phyloP scores from a whole-genome alignment of 495 filamentous ascomycete genomes.

The Hypomontagnella submonticulosa region DNA sequence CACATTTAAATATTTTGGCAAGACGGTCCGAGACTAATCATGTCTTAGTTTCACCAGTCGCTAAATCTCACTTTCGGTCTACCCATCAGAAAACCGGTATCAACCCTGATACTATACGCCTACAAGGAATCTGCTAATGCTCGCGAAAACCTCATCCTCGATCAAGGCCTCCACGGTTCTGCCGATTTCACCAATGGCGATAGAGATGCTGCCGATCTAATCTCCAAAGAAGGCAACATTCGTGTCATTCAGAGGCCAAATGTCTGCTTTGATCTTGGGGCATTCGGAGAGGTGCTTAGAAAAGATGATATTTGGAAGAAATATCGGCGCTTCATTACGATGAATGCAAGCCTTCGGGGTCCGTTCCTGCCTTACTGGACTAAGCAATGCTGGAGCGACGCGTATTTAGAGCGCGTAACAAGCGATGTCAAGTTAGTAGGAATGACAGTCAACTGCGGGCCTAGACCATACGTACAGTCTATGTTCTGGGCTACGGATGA shows the following conservation, averaged over 20 bases:
- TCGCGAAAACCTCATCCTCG: constrained; percentile 44
- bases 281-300: constrained; percentile 44
- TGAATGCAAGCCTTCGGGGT: constrained; percentile 52
- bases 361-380: constrained; percentile 49
- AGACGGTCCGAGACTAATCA: background rate
- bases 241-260: constrained; percentile 42
- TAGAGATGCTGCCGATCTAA: constrained; percentile 28
- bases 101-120: constrained; percentile 43
- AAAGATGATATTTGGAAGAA: constrained; percentile 41
- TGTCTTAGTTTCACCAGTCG: constrained; percentile 7
- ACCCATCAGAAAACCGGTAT: background rate
- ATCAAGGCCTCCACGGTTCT: constrained; percentile 42
- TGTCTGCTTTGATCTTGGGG: constrained; percentile 50
- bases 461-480: constrained; percentile 47
- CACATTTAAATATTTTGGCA: background rate
- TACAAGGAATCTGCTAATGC: constrained; percentile 41
- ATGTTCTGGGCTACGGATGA: constrained; percentile 52
- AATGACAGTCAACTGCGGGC: constrained; percentile 49
- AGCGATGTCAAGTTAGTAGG: constrained; percentile 50
- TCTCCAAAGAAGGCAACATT: constrained; percentile 42
- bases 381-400: constrained; percentile 47
- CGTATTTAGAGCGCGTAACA: constrained; percentile 43
- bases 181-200: constrained; percentile 52
- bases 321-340: constrained; percentile 49
- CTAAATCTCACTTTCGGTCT: background rate